A percentile compares a stretch with the other conserved stretches of the same genome.
Evolutionary conservation across 148 eudicot genomes (phyloP).

Genomic region (Rhododendron simsii): DNA sequence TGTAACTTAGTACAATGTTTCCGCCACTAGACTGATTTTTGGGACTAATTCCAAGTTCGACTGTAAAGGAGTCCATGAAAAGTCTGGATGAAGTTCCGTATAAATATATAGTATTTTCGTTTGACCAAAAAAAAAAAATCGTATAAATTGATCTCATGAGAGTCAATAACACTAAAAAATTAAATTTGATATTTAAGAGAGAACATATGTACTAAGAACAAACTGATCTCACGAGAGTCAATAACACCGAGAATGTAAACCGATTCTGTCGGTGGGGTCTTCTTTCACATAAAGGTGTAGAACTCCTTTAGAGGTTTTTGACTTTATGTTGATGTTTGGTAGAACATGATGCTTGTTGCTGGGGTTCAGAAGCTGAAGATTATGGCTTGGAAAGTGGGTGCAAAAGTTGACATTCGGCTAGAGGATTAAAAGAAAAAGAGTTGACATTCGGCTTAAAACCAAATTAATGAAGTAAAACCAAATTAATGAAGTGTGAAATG

Average conservation of each 20-base stretch:
- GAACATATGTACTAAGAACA: too few species aligned
- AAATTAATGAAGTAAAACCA: not conserved
- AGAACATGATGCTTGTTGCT: not conserved
- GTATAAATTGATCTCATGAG: not conserved
- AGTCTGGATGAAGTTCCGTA: too few species aligned
- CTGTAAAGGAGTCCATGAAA: not conserved
- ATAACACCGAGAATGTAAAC: too few species aligned
- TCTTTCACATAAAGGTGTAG: not conserved
- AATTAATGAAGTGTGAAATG: not conserved
- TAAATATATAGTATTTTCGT: too few species aligned
- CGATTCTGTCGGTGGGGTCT: not conserved
- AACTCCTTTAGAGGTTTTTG: not conserved
- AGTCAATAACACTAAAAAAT: not conserved
- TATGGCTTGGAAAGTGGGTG: not conserved
- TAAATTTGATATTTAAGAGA: too few species aligned
- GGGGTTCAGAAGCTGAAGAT: not conserved
- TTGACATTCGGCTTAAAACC: not conserved
- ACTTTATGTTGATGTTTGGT: not conserved
- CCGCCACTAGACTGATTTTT: too few species aligned
- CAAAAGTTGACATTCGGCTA: not conserved
- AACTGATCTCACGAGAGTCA: too few species aligned
- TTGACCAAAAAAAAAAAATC: too few species aligned
- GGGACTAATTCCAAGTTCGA: not conserved
- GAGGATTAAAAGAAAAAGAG: too few species aligned
- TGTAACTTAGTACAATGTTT: too few species aligned